Base-by-base conservation (phyloP, 2,329 filamentous ascomycete genomes). In the Bipolaris cookei region DNA sequence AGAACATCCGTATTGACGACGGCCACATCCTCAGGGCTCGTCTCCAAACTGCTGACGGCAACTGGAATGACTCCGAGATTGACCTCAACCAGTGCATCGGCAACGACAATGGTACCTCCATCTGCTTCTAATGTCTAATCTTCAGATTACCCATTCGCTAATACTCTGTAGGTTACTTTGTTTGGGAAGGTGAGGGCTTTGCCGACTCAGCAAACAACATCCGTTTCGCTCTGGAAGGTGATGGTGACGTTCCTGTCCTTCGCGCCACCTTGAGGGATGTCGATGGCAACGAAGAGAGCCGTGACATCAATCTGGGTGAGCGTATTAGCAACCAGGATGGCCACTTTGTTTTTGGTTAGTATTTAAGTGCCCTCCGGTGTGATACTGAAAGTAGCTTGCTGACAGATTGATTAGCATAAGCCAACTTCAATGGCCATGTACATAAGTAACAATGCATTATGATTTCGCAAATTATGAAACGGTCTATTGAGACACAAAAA, bases 291-390 rank as follows among this genome's bases (percentile, higher is more conserved):
- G 51, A 55, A 1, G 56, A 75, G 1, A 56, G 71, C 6, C 72
- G 77, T 35, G 79, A 87, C 63, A 61, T 87, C 62, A 87, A 88
- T 76, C 79, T 88, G 5, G 70, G 79, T 2, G 83, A 86, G 79
- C 77, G 82, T 56, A 78, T 88, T 51, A 71, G 73, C 56, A 87
- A 87, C 73, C 64, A 81, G 18, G 69, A 83, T 63, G 85, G 85
- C 56, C 25, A 65, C 18, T 70, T 70, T 35, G 41, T 37, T 20
- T 70, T 58, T 56, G 59, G 65, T 68, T 56, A 37, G 58, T 56
- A 23, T 10, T 4, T 6, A 1, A 30, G 10, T 8, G 10, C 18
- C 4, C 5, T 18, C 14, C 18, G 10, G 28, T n/a, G 3, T 25
- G 2, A 16, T 13, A 2, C 28, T 13, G 10, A 8, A 42, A 3